Conservation (phyloP, 805 yeast species). For the Cyberlindnera sargentensis region DNA sequence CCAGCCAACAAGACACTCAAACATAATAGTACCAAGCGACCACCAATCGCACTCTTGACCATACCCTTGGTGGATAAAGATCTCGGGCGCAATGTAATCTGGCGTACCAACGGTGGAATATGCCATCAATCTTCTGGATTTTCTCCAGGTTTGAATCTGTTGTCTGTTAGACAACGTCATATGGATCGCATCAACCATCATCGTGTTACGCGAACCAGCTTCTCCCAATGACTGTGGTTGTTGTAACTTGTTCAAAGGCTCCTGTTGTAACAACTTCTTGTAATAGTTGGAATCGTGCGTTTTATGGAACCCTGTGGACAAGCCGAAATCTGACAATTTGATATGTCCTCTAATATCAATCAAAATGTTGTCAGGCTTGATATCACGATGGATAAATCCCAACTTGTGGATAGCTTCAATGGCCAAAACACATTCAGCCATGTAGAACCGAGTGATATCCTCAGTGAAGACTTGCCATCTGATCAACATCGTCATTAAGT, state of each 20-base stretch:
- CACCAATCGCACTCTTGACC: conserved; percentile 97
- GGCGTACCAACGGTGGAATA: conserved; percentile 98
- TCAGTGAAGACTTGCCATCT: conserved; percentile 92
- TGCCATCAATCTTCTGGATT: conserved; percentile 76
- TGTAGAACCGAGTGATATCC: conserved; percentile 91
- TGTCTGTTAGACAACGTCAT: conserved; percentile 94
- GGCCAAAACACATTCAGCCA: conserved; percentile 94
- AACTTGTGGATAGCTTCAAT: conserved; percentile 90
- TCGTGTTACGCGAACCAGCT: conserved; percentile 54
- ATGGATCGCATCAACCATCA: conserved; percentile 91
- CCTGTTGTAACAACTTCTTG: conserved; percentile 62
- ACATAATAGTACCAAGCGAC: conserved; percentile 96
- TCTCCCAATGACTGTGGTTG: conserved; percentile 29
- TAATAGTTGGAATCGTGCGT: conserved; percentile 89
- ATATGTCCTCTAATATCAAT: conserved; percentile 86
- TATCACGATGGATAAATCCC: conserved; percentile 96
- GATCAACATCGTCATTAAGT: conserved; percentile 86
- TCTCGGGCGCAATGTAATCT: conserved; percentile 98
- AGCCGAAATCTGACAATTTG: conserved; percentile 90
- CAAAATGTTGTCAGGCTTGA: conserved; percentile 92
- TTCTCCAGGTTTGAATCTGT: conserved; percentile 66
- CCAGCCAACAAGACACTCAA: conserved; percentile 93
- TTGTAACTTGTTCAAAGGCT: conserved; percentile 36
- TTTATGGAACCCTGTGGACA: conserved; percentile 94
- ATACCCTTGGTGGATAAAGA: conserved; percentile 76